Base-by-base conservation (phyloP, 2,329 filamentous ascomycete genomes). In the Teratosphaeria destructans region DNA sequence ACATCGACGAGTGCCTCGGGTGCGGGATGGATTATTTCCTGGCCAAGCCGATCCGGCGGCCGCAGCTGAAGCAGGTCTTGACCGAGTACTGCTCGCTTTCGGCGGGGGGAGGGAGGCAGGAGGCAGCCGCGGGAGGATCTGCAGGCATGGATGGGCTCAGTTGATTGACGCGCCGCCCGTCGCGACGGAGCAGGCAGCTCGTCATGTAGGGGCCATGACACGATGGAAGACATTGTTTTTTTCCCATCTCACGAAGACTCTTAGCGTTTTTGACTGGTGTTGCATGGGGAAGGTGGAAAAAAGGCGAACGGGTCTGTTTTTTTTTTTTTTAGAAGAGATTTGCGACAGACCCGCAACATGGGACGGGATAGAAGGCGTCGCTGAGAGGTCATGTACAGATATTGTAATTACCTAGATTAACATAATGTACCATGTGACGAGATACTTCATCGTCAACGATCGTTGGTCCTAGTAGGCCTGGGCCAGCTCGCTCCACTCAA, bases 21-120 rank as follows among this genome's bases (percentile, higher is more conserved):
- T 90, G 86, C 1, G 92, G 92, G 58, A 96, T 96, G 91, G 84
- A 96, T 69, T 90, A 91, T 76, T 96, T 96, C 73, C 78, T 96
- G 34, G 61, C 68, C 49, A 86, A 86, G 72, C 84, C 83, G 0
- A 95, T 96, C 64, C 82, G 89, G 55, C 79, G 91, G n/a, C 89
- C 89, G 1, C 89, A 89, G 5, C 78, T 96, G 59, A 95, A 95
- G 72, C 87, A 92, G 67, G 90, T 95, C 0, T 78, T 95, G 12
- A 89, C 87, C 69, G 90, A 81, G 57, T 85, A 90, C 70, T 93
- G 90, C 71, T 83, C 88, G 3, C 90, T 90, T 0, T 94, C 94
- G 35, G 83, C 82, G 0, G 89, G 93, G 43, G 89, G 91, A n/a
- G 89, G 91, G 71, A 78, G 81, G 10, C 67, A 70, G 34, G 11